These are phyloP conservation scores for Ramularia endophylla DNA, from an alignment of 2,329 filamentous ascomycete species.

Conservation along the genomic window DNA sequence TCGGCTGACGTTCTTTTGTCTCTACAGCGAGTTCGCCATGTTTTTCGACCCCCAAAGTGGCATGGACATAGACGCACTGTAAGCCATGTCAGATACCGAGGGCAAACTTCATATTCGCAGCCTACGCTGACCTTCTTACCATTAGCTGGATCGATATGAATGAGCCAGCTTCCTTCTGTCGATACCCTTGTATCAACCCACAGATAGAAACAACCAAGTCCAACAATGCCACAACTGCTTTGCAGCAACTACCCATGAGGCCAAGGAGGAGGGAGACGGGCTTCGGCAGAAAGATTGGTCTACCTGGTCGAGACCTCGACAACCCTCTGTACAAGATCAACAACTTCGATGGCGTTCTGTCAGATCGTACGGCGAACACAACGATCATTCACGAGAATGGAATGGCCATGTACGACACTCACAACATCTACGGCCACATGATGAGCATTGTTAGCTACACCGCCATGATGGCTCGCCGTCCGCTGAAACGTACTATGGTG, in stretches of 20 bases:
- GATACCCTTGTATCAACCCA: slow-evolving; percentile 27
- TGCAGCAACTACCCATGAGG: slow-evolving; percentile 39
- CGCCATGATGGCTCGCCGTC: slow-evolving; percentile 63
- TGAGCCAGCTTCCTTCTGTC: slow-evolving; percentile 46
- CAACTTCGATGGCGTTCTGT: slow-evolving; percentile 44
- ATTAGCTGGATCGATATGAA: slow-evolving; percentile 58
- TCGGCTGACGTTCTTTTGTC: slow-evolving; percentile 17
- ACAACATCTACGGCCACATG: slow-evolving; percentile 71
- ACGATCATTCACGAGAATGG: slow-evolving; percentile 63
- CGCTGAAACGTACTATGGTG: slow-evolving; percentile 58
- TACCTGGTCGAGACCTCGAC: slow-evolving; percentile 46
- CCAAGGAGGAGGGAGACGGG: too few species aligned
- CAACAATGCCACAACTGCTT: slow-evolving; percentile 51
- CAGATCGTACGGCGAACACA: slow-evolving; percentile 52
- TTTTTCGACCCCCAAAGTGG: slow-evolving; percentile 61
- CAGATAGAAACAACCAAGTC: slow-evolving; percentile 31
- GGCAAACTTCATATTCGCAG: slow-evolving; percentile 28
- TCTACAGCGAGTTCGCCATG: slow-evolving; percentile 51
- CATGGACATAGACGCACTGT: slow-evolving; percentile 66
- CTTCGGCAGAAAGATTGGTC: slow-evolving; percentile 5
- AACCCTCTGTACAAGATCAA: slow-evolving; percentile 60
- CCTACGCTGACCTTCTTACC: not conserved
- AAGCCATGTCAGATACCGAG: slow-evolving; percentile 59
- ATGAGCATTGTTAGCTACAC: slow-evolving; percentile 61
- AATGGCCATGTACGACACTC: slow-evolving; percentile 64